Evolutionary conservation across 2,329 filamentous ascomycete species (phyloP).

Genomic region (Monosporascus ibericus): DNA sequence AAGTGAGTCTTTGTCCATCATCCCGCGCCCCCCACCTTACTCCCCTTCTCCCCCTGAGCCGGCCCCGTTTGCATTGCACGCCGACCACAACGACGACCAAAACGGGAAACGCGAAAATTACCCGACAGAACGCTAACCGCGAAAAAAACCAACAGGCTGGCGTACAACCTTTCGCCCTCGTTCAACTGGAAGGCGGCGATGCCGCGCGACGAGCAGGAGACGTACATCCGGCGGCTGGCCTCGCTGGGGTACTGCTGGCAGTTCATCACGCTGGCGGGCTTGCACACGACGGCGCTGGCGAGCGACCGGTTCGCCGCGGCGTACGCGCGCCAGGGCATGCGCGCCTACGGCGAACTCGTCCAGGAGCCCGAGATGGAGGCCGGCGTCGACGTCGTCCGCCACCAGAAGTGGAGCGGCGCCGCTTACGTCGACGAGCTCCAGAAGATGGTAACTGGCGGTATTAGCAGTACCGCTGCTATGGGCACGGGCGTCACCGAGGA

Average conservation of each 20-base stretch:
- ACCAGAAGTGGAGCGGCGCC: slow-evolving; percentile 98
- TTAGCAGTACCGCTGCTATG: slow-evolving; percentile 92
- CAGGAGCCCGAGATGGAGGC: slow-evolving; percentile 95
- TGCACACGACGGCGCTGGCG: slow-evolving; percentile 93
- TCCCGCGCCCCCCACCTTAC: neutral
- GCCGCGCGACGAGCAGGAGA: slow-evolving; percentile 87
- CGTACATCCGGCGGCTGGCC: slow-evolving; percentile 88
- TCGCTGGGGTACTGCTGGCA: slow-evolving; percentile 97
- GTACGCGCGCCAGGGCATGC: slow-evolving; percentile 80
- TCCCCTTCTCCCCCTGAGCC: neutral
- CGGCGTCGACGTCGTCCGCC: slow-evolving; percentile 90
- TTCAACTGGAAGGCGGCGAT: slow-evolving; percentile 99
- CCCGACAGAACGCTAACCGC: slow-evolving; percentile 3
- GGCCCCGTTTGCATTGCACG: neutral
- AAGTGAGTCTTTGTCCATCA: slow-evolving; percentile 56
- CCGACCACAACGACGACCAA: neutral
- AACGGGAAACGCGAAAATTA: neutral
- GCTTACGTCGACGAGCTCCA: slow-evolving; percentile 91
- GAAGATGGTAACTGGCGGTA: slow-evolving; percentile 94
- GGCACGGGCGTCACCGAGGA: slow-evolving; percentile 97
- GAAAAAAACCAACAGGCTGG: slow-evolving; percentile 52
- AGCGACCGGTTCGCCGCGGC: slow-evolving; percentile 81
- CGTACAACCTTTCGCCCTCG: slow-evolving; percentile 96
- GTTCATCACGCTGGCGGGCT: slow-evolving; percentile 97
- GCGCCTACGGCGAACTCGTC: slow-evolving; percentile 92